A percentile compares a stretch with the other conserved stretches of the same genome.
phyloP scores from a whole-genome alignment of 2,329 filamentous ascomycete genomes.

The Metarhizium rileyi region DNA sequence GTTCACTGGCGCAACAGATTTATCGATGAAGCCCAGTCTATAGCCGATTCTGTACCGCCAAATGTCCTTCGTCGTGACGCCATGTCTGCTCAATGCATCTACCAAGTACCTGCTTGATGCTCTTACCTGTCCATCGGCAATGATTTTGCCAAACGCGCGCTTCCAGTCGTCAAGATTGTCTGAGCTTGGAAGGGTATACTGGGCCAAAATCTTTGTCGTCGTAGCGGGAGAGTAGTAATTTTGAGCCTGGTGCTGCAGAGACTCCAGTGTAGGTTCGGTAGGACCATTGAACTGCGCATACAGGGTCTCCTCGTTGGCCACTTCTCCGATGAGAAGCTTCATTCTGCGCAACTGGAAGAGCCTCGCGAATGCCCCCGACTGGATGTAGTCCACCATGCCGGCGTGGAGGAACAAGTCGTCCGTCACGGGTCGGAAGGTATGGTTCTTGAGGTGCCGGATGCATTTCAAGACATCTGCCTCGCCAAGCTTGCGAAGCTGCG shows the following conservation, averaged over 20 bases:
- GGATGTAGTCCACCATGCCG: constrained; percentile 28
- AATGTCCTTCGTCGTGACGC: constrained; percentile 22
- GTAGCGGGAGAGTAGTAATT: constrained; percentile 34
- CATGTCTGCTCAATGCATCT: constrained; percentile 20
- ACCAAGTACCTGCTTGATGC: constrained; percentile 25
- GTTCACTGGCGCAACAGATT: constrained; percentile 24
- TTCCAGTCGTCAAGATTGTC: constrained; percentile 25
- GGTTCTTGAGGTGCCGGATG: constrained; percentile 29
- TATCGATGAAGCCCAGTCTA: constrained; percentile 30
- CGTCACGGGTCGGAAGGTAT: constrained; percentile 36
- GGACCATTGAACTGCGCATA: constrained; percentile 31
- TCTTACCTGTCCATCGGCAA: constrained; percentile 30
- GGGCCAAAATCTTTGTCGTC: constrained; percentile 23
- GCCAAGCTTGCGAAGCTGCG: neutral
- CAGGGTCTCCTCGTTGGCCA: constrained; percentile 33
- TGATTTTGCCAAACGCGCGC: constrained; percentile 27
- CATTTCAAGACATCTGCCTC: constrained; percentile 20
- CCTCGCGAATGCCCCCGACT: constrained; percentile 24
- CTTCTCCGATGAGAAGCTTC: constrained; percentile 31
- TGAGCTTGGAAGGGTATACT: constrained; percentile 24
- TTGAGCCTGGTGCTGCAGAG: constrained; percentile 25
- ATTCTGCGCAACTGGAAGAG: constrained; percentile 25
- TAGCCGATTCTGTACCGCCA: constrained; percentile 34
- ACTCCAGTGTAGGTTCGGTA: constrained; percentile 20
- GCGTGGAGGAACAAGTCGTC: constrained; percentile 29